Conservation (phyloP, 2,329 filamentous ascomycete species). For the Paecilomyces dactylethromorphus region DNA sequence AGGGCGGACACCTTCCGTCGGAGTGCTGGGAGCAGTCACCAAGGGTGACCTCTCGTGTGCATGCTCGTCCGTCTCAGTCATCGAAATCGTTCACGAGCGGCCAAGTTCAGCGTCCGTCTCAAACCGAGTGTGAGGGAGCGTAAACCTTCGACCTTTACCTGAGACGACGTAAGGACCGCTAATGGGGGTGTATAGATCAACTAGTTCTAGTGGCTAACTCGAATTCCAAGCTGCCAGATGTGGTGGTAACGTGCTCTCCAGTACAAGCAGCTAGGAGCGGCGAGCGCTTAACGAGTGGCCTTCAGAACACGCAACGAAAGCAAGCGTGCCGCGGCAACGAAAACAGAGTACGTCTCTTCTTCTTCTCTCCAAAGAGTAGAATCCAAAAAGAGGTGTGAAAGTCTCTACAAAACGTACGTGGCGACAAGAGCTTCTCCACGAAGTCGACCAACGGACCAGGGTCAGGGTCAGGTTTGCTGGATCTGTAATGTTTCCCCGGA, state of each 20-base stretch:
- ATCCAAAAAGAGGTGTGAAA: neutral
- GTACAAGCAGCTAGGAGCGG: neutral
- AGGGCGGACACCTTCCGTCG: constrained; percentile 7
- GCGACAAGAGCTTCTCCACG: neutral
- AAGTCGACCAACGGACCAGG: neutral
- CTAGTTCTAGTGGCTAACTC: neutral
- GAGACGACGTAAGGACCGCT: neutral
- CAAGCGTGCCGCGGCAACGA: neutral
- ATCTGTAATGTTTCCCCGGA: neutral
- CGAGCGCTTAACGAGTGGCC: neutral
- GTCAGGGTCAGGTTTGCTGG: neutral
- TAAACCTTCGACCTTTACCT: neutral
- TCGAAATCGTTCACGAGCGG: constrained; percentile 5
- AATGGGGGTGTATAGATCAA: neutral
- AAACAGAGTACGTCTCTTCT: neutral
- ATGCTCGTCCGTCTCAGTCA: constrained; percentile 11
- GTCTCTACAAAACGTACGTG: neutral
- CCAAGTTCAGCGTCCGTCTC: neutral
- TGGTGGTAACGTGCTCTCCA: neutral
- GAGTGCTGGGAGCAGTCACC: constrained; percentile 14
- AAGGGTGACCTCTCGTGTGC: constrained; percentile 23
- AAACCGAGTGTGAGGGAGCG: neutral
- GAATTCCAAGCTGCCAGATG: neutral
- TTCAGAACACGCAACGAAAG: neutral
- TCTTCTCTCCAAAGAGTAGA: neutral